Conservation (phyloP, 2,329 filamentous ascomycete genomes). For the Sporothrix euskadiensis region DNA sequence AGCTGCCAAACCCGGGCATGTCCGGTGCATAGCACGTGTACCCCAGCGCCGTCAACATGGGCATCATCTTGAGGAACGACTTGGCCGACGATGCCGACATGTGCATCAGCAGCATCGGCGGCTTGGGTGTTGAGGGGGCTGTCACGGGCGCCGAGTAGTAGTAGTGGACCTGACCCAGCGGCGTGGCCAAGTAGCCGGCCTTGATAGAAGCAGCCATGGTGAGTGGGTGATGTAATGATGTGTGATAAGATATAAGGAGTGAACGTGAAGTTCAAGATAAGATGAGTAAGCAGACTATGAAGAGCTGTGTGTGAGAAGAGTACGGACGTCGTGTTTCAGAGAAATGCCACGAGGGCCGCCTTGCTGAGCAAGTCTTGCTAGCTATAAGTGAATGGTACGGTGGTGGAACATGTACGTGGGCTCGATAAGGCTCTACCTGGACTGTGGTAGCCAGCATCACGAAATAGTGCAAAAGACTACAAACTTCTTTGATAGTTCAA, state of each 20-base stretch:
- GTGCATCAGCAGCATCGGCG: conserved; percentile 29
- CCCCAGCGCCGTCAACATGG: conserved; percentile 24
- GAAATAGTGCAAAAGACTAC: background rate
- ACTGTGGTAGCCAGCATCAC: background rate
- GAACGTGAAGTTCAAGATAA: background rate
- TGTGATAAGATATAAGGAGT: background rate
- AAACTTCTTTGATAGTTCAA: background rate
- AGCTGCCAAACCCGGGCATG: conserved; percentile 33
- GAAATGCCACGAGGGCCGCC: background rate
- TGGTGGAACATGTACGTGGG: background rate
- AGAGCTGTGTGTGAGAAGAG: background rate
- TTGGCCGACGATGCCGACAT: conserved; percentile 32
- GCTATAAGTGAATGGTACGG: background rate
- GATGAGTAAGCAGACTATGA: background rate
- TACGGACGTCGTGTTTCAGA: background rate
- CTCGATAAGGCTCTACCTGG: background rate
- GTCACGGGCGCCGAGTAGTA: conserved; percentile 19
- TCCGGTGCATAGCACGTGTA: conserved; percentile 32
- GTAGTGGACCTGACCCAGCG: conserved; percentile 32
- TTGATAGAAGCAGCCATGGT: conserved; percentile 17
- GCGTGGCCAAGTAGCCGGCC: conserved; percentile 28
- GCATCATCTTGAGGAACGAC: conserved; percentile 27
- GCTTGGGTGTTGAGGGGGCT: background rate
- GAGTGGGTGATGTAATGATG: background rate
- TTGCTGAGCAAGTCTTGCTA: background rate